Conservation (phyloP, 2,329 filamentous ascomycete species). For the Neopestalotiopsis sp. region DNA sequence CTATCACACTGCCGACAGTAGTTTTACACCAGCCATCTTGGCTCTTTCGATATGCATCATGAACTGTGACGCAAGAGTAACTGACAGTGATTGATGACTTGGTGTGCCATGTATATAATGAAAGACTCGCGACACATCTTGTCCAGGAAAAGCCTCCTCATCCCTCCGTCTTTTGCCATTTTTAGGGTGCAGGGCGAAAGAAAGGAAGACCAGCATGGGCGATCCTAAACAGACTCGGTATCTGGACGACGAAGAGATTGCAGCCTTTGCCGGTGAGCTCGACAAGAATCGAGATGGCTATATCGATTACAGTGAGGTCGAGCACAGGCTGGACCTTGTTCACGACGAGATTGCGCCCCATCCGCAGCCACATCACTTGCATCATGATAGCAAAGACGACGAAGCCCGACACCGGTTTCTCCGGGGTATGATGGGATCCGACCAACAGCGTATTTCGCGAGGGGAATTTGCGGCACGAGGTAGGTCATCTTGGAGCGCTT, state of each 20-base stretch:
- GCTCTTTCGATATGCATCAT: background rate
- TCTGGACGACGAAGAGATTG: constrained; percentile 54
- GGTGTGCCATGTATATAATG: background rate
- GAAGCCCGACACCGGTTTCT: constrained; percentile 57
- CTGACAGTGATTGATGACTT: background rate
- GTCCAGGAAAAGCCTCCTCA: background rate
- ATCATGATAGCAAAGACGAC: constrained; percentile 39
- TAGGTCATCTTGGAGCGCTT: background rate
- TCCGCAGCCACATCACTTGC: constrained; percentile 50
- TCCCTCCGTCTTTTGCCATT: too few relatives aligned
- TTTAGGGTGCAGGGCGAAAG: too few relatives aligned
- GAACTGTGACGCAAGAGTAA: background rate
- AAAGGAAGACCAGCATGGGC: background rate
- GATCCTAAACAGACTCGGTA: constrained; percentile 30
- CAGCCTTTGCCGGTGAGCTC: constrained; percentile 56
- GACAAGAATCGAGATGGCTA: constrained; percentile 57
- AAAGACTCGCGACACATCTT: background rate
- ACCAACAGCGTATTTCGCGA: constrained; percentile 47
- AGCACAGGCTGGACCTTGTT: constrained; percentile 57
- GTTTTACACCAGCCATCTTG: background rate
- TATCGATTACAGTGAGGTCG: constrained; percentile 58
- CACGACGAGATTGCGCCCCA: constrained; percentile 56
- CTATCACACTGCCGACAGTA: background rate
- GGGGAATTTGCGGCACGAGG: constrained; percentile 48
- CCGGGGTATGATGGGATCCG: constrained; percentile 52